These are phyloP conservation scores for Pleurotus platypus DNA, from an alignment of 768 basidiomycete species.

Conservation along the genomic window DNA sequence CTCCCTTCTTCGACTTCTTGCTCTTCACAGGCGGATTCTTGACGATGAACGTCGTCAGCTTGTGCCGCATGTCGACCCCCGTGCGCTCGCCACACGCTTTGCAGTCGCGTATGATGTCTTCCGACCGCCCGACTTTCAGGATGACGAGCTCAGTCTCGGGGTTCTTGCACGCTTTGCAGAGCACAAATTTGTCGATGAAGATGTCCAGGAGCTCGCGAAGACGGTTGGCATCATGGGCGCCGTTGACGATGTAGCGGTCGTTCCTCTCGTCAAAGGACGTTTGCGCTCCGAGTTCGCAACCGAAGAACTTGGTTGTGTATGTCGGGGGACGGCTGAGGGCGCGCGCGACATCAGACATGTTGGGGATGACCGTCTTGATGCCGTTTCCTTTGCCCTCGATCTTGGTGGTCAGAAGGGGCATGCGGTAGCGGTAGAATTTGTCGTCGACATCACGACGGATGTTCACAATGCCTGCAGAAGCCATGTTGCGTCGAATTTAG, in stretches of 20 bases:
- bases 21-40: slow-evolving; percentile 94
- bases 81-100: slow-evolving; percentile 97
- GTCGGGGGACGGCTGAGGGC: slow-evolving; percentile 93
- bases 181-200: slow-evolving; percentile 98
- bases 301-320: slow-evolving; percentile 99
- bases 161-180: slow-evolving; percentile 97
- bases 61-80: slow-evolving; percentile 93
- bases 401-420: slow-evolving; percentile 93
- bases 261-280: slow-evolving; percentile 95
- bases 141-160: slow-evolving; percentile 96
- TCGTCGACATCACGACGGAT: slow-evolving; percentile 96
- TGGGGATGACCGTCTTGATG: slow-evolving; percentile 98
- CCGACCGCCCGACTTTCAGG: slow-evolving; percentile 74
- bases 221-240: slow-evolving; percentile 87
- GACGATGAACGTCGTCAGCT: slow-evolving; percentile 92
- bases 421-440: slow-evolving; percentile 96
- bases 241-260: slow-evolving; percentile 98
- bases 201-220: slow-evolving; percentile 95
- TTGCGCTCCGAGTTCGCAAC: slow-evolving; percentile 97
- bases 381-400: slow-evolving; percentile 99
- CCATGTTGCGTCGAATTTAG: slow-evolving; percentile 77
- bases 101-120: slow-evolving; percentile 93
- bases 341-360: slow-evolving; percentile 97
- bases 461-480: slow-evolving; percentile 83
- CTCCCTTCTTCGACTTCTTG: slow-evolving; percentile 69